phyloP scores from a whole-genome alignment of 805 yeast species.

The Cyberlindnera meyerae region DNA sequence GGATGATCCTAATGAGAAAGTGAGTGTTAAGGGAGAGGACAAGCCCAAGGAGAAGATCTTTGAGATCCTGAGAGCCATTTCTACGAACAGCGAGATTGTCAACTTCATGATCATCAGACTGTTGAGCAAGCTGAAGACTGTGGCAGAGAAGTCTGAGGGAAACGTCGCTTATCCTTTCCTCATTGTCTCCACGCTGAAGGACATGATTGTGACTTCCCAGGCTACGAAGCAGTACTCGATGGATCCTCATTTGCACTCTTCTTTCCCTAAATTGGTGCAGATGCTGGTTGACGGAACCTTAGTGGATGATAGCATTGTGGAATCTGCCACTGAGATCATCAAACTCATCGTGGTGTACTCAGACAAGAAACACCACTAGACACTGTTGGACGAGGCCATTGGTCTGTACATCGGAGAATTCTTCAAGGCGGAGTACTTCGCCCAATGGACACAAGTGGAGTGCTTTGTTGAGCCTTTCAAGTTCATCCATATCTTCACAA shows the following conservation, averaged over 20 bases:
- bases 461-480: constrained; percentile 31
- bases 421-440: too few species aligned
- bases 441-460: too few species aligned
- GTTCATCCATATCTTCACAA: constrained; percentile 36
- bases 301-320: constrained; percentile 18
- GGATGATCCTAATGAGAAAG: constrained; percentile 31
- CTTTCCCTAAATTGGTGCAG: constrained; percentile 13
- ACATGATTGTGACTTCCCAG: constrained; percentile 21
- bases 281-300: constrained; percentile 12
- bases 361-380: constrained; percentile 36
- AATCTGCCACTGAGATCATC: constrained; percentile 29
- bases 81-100: constrained; percentile 31
- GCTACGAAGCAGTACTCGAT: constrained; percentile 17
- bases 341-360: constrained; percentile 32
- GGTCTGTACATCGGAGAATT: constrained; percentile 30
- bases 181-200: constrained; percentile 19
- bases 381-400: constrained; percentile 35
- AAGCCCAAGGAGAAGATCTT: constrained; percentile 25
- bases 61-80: constrained; percentile 22
- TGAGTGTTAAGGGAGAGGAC: constrained; percentile 22
- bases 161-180: constrained; percentile 14
- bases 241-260: constrained; percentile 15
- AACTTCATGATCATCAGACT: constrained; percentile 37
- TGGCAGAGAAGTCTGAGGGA: constrained; percentile 7
- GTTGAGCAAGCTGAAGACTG: constrained; percentile 26